These are phyloP conservation scores for Clavariopsis aquatica DNA, from an alignment of 495 filamentous ascomycete genomes.

Conservation along the genomic window DNA sequence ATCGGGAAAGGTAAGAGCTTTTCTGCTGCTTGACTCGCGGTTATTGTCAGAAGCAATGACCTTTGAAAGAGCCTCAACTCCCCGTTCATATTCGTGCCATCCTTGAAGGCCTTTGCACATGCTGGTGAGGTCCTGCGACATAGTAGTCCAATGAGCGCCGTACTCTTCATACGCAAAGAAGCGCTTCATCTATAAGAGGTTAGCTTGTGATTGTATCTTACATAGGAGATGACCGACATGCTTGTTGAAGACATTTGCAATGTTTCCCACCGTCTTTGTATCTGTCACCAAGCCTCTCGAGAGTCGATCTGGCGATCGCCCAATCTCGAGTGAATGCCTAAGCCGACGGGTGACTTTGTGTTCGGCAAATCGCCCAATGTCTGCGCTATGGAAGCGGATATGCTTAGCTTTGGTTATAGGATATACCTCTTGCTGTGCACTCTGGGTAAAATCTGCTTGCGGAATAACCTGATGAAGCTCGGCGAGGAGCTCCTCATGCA, in stretches of 20 bases:
- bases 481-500: constrained; percentile 69
- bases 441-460: constrained; percentile 60
- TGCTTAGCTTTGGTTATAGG: constrained; percentile 39
- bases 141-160: constrained; percentile 78
- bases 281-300: constrained; percentile 58
- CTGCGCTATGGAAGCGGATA: constrained; percentile 59
- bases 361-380: constrained; percentile 48
- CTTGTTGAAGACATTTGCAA: constrained; percentile 75
- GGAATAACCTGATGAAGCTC: constrained; percentile 65
- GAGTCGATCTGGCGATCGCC: constrained; percentile 33
- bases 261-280: constrained; percentile 67
- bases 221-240: constrained; percentile 52
- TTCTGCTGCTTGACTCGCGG: constrained; percentile 63
- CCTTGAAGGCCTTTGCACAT: constrained; percentile 67
- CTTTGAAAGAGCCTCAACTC: constrained; percentile 80
- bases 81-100: constrained; percentile 82
- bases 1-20: constrained; percentile 77
- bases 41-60: constrained; percentile 71
- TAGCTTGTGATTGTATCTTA: neutral
- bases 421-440: constrained; percentile 22
- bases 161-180: constrained; percentile 89
- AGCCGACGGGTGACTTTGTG: constrained; percentile 30
- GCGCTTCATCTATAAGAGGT: constrained; percentile 62
- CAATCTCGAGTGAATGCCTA: constrained; percentile 44
- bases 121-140: constrained; percentile 72